Base-by-base conservation (phyloP, 1,284 basidiomycete genomes). In the Ganoderma multipileum region DNA sequence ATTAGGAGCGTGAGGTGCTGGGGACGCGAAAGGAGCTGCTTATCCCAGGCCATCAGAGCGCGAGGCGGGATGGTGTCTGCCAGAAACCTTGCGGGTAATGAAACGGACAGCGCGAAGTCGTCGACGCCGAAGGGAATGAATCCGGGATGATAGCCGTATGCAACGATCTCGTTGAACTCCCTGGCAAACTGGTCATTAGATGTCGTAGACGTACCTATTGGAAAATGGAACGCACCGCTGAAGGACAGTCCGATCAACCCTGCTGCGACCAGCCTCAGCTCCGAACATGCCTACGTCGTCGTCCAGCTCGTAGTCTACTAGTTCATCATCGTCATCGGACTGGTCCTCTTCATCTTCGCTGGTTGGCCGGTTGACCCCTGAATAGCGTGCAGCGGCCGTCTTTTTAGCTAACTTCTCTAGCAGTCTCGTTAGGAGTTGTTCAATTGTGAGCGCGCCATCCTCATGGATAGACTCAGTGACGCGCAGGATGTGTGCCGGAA, bases 31-130 rank as follows among this genome's bases (percentile, higher is more conserved):
- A 90, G 80, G 3, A 90, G 81, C n/a, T 84, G 84, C 16, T 84
- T 81, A 74, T 89, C 89, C 89, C 89, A 91, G 36, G 89, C 88
- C 79, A 88, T 85, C 52, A 91, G 77, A 1, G 87, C 88, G 47
- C 84, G 84, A 6, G 87, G 81, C 16, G 86, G 82, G 26, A 89
- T 86, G 59, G 78, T 81, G 33, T 83, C 74, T 9, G 84, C 80
- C n/a, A 89, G 80, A 9, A 75, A 79, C 65, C 84, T 76, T 58
- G 86, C 81, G n/a, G 87, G 86, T 47, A 86, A 71, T 0, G 89
- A 89, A 8, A 89, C 80, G 2, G 86, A 86, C 18, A 90, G 73
- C 30, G 83, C 82, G 68, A 88, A 84, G 68, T 85, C 84, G 69
- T 84, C 82, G 42, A 75, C 77, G 23, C 81, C 81, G 54, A 85